These are phyloP conservation scores for Thalassiosira ordinaria DNA, from an alignment of 352 stramenopile species.

Conservation along the genomic window DNA sequence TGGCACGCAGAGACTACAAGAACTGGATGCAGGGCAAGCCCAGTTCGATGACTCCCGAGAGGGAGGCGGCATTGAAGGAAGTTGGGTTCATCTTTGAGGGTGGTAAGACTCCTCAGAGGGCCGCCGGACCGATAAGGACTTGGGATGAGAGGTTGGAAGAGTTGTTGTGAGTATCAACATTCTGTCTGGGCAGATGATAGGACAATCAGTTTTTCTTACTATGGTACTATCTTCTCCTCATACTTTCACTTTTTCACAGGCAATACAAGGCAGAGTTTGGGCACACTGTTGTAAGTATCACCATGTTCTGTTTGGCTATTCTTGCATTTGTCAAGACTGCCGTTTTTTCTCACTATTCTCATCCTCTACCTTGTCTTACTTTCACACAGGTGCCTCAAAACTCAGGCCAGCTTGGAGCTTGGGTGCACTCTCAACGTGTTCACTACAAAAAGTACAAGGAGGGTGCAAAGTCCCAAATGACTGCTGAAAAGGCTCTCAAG, in stretches of 20 bases:
- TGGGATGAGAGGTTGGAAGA: constrained; percentile 66
- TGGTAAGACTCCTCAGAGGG: constrained; percentile 43
- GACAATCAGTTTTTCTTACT: background rate
- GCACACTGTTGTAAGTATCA: constrained; percentile 63
- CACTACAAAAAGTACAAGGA: constrained; percentile 61
- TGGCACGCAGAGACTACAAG: constrained; percentile 51
- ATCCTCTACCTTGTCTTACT: no score
- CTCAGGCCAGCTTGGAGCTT: constrained; percentile 54
- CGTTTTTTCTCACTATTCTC: no score
- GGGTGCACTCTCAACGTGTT: constrained; percentile 62
- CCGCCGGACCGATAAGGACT: constrained; percentile 18
- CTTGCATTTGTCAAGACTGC: no score
- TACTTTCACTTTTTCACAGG: no score
- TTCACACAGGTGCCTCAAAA: no score
- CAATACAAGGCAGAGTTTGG: constrained; percentile 64
- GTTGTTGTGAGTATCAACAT: constrained; percentile 36
- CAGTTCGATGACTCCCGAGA: constrained; percentile 50
- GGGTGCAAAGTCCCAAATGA: constrained; percentile 58
- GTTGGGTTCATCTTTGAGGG: constrained; percentile 65
- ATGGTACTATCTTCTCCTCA: background rate
- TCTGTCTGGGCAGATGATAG: background rate
- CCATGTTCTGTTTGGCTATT: no score
- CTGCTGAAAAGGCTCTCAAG: constrained; percentile 58
- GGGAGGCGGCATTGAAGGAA: constrained; percentile 35
- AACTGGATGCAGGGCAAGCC: constrained; percentile 51